Conservation (phyloP, 352 stramenopile genomes). For the Phytophthora hybrid region DNA sequence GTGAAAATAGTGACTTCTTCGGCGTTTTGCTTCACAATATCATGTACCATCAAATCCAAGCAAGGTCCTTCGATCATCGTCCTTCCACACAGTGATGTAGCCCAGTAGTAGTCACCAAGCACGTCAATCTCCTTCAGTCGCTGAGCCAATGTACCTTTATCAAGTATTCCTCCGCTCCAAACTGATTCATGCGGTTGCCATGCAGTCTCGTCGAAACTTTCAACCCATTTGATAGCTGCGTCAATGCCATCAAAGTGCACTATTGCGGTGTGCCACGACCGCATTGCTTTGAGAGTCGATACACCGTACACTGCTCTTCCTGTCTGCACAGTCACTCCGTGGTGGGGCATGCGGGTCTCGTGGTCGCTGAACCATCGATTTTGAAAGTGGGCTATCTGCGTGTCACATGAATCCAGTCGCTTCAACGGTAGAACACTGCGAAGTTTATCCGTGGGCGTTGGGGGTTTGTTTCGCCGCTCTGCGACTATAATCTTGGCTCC, state of each 20-base stretch:
- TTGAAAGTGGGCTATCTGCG: conserved; percentile 7
- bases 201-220: not conserved
- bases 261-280: conserved; percentile 7
- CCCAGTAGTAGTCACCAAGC: conserved; percentile 9
- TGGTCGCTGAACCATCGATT: conserved; percentile 20
- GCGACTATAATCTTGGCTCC: no score
- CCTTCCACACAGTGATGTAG: conserved; percentile 7
- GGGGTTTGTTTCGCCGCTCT: no score
- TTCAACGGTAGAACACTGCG: no score
- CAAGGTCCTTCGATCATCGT: conserved; percentile 6
- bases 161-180: not conserved
- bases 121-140: conserved; percentile 1
- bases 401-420: not conserved
- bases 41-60: not conserved
- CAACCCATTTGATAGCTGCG: conserved; percentile 3
- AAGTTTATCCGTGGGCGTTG: no score
- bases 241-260: conserved; percentile 8
- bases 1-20: conserved; percentile 12
- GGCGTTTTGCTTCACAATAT: not conserved
- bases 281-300: conserved; percentile 9
- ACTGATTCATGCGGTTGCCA: not conserved
- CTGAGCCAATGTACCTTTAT: not conserved
- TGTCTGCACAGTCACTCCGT: not conserved
- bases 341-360: not conserved
- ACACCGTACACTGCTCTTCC: conserved; percentile 3